Conservation (phyloP, 148 eudicot species). For the Rhododendron griersonianum region DNA sequence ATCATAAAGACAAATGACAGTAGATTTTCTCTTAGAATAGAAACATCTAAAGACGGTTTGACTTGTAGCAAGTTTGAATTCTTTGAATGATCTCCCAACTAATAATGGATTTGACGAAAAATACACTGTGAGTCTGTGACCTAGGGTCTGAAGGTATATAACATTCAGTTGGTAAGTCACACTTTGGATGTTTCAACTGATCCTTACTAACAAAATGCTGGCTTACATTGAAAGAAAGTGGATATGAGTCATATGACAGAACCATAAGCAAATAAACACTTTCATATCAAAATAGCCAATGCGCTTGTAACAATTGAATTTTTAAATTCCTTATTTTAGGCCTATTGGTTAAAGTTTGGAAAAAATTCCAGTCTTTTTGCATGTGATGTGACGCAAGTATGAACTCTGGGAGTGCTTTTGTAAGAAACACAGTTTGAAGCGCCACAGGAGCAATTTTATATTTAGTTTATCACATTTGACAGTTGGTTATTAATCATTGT, state of each 20-base stretch:
- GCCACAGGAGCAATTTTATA: background rate
- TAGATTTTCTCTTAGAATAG: background rate
- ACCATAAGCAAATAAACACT: background rate
- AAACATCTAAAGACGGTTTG: background rate
- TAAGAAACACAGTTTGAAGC: conserved; percentile 2
- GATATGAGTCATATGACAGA: background rate
- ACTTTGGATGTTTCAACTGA: background rate
- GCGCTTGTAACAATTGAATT: background rate
- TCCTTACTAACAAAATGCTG: background rate
- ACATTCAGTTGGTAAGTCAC: background rate
- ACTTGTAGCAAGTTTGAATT: background rate
- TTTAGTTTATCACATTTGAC: background rate
- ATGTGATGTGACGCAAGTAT: background rate
- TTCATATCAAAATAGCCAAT: background rate
- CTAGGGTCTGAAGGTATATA: background rate
- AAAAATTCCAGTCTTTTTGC: background rate
- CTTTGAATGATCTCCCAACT: background rate
- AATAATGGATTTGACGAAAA: background rate
- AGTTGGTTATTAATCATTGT: background rate
- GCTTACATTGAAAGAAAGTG: background rate
- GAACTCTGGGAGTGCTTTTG: background rate
- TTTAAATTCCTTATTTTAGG: background rate
- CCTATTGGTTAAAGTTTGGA: background rate
- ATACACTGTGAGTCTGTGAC: background rate
- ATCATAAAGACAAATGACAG: background rate